Evolutionary conservation across 768 basidiomycete species (phyloP).

Genomic region (Gloeostereum incarnatum): DNA sequence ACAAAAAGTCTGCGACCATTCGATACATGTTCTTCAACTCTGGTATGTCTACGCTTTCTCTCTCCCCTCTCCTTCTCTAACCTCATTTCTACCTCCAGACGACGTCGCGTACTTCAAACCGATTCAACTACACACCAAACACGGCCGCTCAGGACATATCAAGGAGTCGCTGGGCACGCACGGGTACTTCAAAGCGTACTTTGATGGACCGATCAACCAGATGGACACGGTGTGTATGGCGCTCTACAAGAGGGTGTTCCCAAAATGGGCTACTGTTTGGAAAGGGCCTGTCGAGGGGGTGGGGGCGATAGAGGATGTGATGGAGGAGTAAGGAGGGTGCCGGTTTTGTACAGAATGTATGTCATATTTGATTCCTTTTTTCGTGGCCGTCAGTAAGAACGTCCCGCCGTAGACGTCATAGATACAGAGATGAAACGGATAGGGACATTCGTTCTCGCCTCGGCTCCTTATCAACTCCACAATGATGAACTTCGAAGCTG

Average conservation of each 20-base stretch:
- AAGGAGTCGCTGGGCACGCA: conserved; percentile 91
- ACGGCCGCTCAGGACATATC: conserved; percentile 84
- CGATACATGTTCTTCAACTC: conserved; percentile 98
- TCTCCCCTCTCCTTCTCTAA: conserved; percentile 3
- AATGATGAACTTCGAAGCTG: too few relatives aligned
- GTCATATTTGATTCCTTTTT: too few relatives aligned
- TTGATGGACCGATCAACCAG: conserved; percentile 87
- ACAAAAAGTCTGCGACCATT: conserved; percentile 94
- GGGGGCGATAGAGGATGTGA: conserved; percentile 11
- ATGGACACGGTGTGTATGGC: conserved; percentile 98
- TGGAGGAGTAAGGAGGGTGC: conserved; percentile 13
- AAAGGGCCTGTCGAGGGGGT: conserved; percentile 6
- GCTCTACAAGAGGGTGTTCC: conserved; percentile 91
- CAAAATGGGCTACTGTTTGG: conserved; percentile 71
- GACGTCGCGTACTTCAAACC: conserved; percentile 92
- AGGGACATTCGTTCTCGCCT: too few relatives aligned
- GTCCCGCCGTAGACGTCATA: too few relatives aligned
- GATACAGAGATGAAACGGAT: too few relatives aligned
- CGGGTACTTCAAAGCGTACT: conserved; percentile 95
- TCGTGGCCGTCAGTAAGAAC: too few relatives aligned
- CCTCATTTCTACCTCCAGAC: conserved; percentile 28
- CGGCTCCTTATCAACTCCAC: too few relatives aligned
- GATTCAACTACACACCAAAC: conserved; percentile 87
- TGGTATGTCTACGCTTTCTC: conserved; percentile 31
- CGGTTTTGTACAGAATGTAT: too few relatives aligned